These are phyloP conservation scores for Aspergillus ruber DNA, from an alignment of 2,329 filamentous ascomycete species.

Conservation along the genomic window DNA sequence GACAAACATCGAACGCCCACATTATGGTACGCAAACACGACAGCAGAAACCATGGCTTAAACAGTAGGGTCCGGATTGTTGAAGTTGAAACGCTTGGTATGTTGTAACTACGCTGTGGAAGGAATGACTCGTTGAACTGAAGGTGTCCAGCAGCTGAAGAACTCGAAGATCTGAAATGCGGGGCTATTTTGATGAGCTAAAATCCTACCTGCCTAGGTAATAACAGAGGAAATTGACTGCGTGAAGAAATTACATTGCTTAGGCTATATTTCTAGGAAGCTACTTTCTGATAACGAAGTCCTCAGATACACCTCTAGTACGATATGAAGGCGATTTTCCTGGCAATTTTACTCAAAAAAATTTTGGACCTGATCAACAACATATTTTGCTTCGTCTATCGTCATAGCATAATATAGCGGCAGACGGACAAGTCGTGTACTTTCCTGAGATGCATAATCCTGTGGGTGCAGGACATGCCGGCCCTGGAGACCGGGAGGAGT, in stretches of 20 bases:
- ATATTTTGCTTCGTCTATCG: not conserved
- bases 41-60: not conserved
- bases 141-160: not conserved
- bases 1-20: not conserved
- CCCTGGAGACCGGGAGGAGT: not conserved
- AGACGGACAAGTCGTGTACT: conserved; percentile 1
- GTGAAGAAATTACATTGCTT: no score
- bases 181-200: not conserved
- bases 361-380: not conserved
- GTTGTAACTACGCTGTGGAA: no score
- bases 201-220: not conserved
- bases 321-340: no score
- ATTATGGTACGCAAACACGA: not conserved
- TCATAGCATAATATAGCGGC: conserved; percentile 1
- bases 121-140: no score
- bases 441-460: not conserved
- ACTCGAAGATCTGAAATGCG: not conserved
- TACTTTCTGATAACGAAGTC: not conserved
- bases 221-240: no score
- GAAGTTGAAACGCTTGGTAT: no score
- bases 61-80: no score
- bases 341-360: not conserved
- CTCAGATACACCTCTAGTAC: no score
- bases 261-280: no score
- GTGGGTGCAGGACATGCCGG: not conserved